Evolutionary conservation across 2,329 filamentous ascomycete species (phyloP).

Genomic region (Mollisiaceae sp.): DNA sequence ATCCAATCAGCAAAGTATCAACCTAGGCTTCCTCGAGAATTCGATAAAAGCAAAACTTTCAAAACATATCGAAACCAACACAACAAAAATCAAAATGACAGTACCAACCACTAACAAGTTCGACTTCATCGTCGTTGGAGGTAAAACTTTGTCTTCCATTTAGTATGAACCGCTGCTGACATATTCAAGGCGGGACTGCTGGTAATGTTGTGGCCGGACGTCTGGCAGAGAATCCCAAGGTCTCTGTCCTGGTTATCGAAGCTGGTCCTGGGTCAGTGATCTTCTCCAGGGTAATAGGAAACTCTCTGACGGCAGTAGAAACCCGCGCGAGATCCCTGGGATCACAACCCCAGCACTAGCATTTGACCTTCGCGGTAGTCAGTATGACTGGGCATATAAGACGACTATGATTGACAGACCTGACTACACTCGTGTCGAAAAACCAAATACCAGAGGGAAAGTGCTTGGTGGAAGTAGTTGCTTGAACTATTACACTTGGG

Average conservation of each 20-base stretch:
- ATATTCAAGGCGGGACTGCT: conserved; percentile 49
- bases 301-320: conserved; percentile 29
- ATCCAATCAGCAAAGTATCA: background rate
- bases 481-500: conserved; percentile 67
- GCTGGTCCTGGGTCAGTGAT: conserved; percentile 43
- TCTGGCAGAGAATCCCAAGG: conserved; percentile 55
- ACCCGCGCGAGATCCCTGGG: conserved; percentile 54
- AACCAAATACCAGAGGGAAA: conserved; percentile 59
- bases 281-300: background rate
- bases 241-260: conserved; percentile 53
- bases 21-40: background rate
- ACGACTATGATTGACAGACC: conserved; percentile 63
- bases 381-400: conserved; percentile 67
- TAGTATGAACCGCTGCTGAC: background rate
- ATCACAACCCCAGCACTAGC: conserved; percentile 59
- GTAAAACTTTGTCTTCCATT: conserved; percentile 22
- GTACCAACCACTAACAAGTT: conserved; percentile 34
- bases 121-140: conserved; percentile 49
- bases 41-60: background rate
- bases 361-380: conserved; percentile 58
- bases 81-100: background rate
- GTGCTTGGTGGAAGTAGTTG: conserved; percentile 53
- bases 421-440: conserved; percentile 65
- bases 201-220: conserved; percentile 56
- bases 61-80: background rate